These are phyloP conservation scores for Starmerella floris DNA, from an alignment of 805 yeast species.

Conservation along the genomic window DNA sequence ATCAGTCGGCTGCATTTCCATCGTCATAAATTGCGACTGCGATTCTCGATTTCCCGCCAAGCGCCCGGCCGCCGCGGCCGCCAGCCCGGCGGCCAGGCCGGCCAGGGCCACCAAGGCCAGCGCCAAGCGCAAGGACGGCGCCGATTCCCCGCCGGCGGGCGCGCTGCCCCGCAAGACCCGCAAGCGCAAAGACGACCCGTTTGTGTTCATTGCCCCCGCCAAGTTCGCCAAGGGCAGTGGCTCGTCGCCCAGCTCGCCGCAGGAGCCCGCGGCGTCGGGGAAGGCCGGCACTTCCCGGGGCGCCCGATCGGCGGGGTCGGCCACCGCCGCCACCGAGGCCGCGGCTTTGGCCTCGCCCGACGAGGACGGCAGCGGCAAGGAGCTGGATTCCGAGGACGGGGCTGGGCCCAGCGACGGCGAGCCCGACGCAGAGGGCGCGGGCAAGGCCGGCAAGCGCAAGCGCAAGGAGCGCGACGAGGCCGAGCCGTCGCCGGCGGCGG, in stretches of 20 bases:
- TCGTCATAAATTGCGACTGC: too few relatives aligned
- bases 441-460: background rate
- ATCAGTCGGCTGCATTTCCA: too few relatives aligned
- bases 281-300: background rate
- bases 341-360: background rate
- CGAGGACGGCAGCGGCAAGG: slow-evolving; percentile 1
- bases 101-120: background rate
- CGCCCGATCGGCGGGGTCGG: background rate
- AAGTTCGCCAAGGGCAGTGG: background rate
- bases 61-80: background rate
- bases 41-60: too few relatives aligned
- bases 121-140: background rate
- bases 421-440: background rate
- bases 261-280: background rate
- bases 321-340: background rate
- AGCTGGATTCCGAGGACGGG: background rate
- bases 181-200: slow-evolving; percentile 1
- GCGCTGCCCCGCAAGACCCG: background rate
- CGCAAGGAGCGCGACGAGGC: background rate
- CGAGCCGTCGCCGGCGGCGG: background rate
- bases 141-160: background rate
- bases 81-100: background rate
- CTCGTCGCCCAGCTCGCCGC: background rate
- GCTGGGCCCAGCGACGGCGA: background rate
- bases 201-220: slow-evolving; percentile 15